These are phyloP conservation scores for Tulasnella sp. DNA, from an alignment of 768 basidiomycete genomes.

Conservation along the genomic window DNA sequence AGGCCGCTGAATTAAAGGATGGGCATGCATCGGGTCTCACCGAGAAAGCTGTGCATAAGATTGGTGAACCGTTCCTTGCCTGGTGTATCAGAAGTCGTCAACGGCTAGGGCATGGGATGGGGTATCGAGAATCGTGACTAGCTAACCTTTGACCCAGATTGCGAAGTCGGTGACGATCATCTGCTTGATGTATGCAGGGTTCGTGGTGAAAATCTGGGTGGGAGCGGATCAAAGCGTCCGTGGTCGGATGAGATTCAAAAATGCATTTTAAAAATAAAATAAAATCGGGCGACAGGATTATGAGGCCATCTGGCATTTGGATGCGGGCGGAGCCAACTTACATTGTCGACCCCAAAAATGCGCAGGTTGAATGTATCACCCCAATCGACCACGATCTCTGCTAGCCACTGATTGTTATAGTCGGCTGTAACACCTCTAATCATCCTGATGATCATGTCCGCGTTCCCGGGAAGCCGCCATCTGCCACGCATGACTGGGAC, in stretches of 20 bases:
- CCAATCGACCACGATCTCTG: too few relatives aligned
- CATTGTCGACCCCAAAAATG: too few relatives aligned
- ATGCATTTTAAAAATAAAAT: too few relatives aligned
- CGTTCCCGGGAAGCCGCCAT: slow-evolving; percentile 27
- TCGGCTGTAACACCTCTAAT: too few relatives aligned
- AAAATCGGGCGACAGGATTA: too few relatives aligned
- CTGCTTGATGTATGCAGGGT: slow-evolving; percentile 42
- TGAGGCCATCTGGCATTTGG: too few relatives aligned
- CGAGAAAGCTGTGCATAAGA: slow-evolving; percentile 25
- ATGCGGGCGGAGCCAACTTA: too few relatives aligned
- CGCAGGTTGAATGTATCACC: too few relatives aligned
- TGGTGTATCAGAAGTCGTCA: not conserved
- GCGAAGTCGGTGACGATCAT: slow-evolving; percentile 48
- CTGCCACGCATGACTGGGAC: slow-evolving; percentile 18
- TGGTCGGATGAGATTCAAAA: too few relatives aligned
- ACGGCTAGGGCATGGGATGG: not conserved
- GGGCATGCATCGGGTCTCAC: slow-evolving; percentile 20
- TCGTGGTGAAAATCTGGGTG: slow-evolving; percentile 18
- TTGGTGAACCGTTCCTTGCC: not conserved
- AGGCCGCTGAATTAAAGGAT: slow-evolving; percentile 26
- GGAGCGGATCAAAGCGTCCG: not conserved
- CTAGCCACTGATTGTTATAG: too few relatives aligned
- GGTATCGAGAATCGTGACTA: not conserved
- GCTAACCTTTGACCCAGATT: slow-evolving; percentile 46
- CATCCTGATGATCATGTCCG: slow-evolving; percentile 23